A percentile compares a stretch with the other conserved stretches of the same genome.
These are phyloP conservation scores for Globisporangium abappressorium DNA, from an alignment of 352 stramenopile species.

Conservation along the genomic window DNA sequence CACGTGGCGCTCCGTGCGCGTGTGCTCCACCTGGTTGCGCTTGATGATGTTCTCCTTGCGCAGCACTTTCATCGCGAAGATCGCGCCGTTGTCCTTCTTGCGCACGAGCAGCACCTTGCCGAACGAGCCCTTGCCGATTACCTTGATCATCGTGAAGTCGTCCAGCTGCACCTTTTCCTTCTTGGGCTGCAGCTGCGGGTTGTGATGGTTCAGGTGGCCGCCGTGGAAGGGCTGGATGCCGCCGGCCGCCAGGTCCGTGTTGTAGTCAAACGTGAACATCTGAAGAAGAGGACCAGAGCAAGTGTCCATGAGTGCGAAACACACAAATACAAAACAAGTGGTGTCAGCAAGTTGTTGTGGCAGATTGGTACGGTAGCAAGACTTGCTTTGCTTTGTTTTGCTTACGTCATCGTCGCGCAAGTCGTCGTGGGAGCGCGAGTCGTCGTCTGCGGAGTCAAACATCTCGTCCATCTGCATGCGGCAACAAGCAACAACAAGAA, in stretches of 20 bases:
- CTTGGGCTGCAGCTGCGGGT: slow-evolving; percentile 33
- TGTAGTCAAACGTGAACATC: slow-evolving; percentile 79
- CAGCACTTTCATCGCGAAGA: slow-evolving; percentile 99
- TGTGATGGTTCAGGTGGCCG: slow-evolving; percentile 23
- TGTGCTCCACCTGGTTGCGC: slow-evolving; percentile 85
- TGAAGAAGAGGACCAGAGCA: slow-evolving; percentile 18
- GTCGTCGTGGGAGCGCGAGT: slow-evolving; percentile 59
- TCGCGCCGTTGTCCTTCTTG: slow-evolving; percentile 88
- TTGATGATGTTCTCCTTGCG: slow-evolving; percentile 99
- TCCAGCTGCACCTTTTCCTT: slow-evolving; percentile 84
- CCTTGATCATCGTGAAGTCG: slow-evolving; percentile 96
- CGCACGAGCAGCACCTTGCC: slow-evolving; percentile 89
- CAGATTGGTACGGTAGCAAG: neutral
- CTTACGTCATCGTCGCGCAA: slow-evolving; percentile 21
- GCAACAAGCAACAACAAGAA: slow-evolving; percentile 1
- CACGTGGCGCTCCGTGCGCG: slow-evolving; percentile 78
- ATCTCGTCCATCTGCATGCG: slow-evolving; percentile 39
- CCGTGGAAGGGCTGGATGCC: slow-evolving; percentile 21
- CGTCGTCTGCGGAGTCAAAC: slow-evolving; percentile 69
- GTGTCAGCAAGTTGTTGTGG: slow-evolving; percentile 3
- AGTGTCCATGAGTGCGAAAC: neutral
- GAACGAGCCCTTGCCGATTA: slow-evolving; percentile 95
- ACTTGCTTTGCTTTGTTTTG: neutral
- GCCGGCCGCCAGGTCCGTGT: slow-evolving; percentile 44
- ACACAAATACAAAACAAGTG: neutral